phyloP scores from a whole-genome alignment of 2,329 filamentous ascomycete genomes.

The Trichoderma arundinaceum region DNA sequence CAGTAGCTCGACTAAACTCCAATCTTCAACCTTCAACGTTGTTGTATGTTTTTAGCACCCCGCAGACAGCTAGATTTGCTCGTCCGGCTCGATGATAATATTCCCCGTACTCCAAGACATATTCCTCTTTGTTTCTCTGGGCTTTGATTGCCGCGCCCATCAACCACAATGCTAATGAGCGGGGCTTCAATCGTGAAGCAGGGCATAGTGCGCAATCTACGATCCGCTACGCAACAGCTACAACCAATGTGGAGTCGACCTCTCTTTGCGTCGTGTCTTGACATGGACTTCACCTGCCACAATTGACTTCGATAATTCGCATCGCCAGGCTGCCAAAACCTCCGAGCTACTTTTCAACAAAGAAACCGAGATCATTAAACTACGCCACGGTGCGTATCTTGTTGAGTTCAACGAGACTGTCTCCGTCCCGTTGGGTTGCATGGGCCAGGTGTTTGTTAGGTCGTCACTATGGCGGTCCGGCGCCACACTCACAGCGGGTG shows the following conservation, averaged over 20 bases:
- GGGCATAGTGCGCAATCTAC: neutral
- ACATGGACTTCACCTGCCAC: neutral
- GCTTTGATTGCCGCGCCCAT: neutral
- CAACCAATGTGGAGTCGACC: neutral
- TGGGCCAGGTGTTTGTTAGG: neutral
- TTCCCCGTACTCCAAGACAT: neutral
- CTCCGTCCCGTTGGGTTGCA: neutral
- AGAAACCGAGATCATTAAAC: neutral
- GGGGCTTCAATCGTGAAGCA: neutral
- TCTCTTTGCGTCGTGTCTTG: neutral
- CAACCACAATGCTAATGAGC: neutral
- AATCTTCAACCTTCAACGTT: too few relatives aligned
- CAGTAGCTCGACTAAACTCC: too few relatives aligned
- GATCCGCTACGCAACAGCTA: neutral
- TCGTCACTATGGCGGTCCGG: conserved; percentile 2
- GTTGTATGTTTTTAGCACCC: too few relatives aligned
- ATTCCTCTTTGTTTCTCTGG: neutral
- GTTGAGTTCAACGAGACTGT: conserved; percentile 4
- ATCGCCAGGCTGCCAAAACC: neutral
- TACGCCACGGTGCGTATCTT: neutral
- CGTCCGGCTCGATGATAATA: neutral
- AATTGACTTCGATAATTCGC: neutral
- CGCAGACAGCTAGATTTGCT: too few relatives aligned
- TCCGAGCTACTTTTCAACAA: neutral
- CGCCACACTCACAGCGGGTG: neutral